Conservation (phyloP, 495 filamentous ascomycete species). For the Talaromyces borbonicus region DNA sequence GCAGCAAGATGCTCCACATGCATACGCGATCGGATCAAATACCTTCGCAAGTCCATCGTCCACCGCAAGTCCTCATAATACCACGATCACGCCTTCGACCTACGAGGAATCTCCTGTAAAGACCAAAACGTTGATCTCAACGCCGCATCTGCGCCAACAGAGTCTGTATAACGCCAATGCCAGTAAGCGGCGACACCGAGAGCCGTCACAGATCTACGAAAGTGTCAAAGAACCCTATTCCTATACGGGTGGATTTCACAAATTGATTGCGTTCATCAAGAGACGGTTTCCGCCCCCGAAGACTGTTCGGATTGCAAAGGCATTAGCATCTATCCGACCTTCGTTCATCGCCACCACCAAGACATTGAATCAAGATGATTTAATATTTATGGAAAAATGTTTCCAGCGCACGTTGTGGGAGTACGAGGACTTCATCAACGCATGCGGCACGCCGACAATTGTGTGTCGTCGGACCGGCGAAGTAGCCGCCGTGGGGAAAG, state of each 20-base stretch:
- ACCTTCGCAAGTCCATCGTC: conserved; percentile 53
- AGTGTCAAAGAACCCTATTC: conserved; percentile 82
- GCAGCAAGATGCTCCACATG: conserved; percentile 48
- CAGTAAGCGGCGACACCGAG: conserved; percentile 46
- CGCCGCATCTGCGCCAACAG: conserved; percentile 37
- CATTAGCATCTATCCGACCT: conserved; percentile 80
- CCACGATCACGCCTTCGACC: conserved; percentile 24
- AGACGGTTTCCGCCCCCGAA: conserved; percentile 61
- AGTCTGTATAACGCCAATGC: conserved; percentile 33
- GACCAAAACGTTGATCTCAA: conserved; percentile 27
- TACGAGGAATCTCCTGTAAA: conserved; percentile 11
- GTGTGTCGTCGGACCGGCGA: conserved; percentile 89
- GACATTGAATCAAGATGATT: conserved; percentile 71
- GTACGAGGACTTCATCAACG: conserved; percentile 84
- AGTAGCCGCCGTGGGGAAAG: conserved; percentile 83
- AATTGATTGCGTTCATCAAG: conserved; percentile 70
- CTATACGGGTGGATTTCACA: conserved; percentile 84
- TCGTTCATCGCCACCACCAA: conserved; percentile 84
- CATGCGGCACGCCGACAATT: conserved; percentile 79
- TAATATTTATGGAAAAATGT: conserved; percentile 95
- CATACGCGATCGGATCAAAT: conserved; percentile 61
- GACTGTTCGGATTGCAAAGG: conserved; percentile 69
- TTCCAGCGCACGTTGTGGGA: conserved; percentile 88
- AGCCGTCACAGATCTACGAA: conserved; percentile 79
- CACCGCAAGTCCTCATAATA: conserved; percentile 38